Percentiles rank a stretch among this genome's conserved stretches.
These are phyloP conservation scores for Apiospora phragmitis DNA, from an alignment of 2,329 filamentous ascomycete species.

Conservation along the genomic window DNA sequence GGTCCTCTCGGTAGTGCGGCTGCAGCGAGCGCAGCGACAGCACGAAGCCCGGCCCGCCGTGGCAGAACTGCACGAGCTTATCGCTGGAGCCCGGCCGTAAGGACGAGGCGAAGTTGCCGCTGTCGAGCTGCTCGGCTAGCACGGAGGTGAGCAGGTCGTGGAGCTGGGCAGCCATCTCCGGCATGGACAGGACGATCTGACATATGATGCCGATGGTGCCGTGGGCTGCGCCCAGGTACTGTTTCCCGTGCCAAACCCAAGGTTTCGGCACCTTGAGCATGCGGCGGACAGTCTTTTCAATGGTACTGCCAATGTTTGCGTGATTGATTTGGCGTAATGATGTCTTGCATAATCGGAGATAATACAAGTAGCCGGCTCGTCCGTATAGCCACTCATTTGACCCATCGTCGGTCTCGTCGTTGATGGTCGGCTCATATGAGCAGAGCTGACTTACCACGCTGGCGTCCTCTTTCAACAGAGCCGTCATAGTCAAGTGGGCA, in stretches of 20 bases:
- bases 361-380: constrained; percentile 66
- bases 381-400: constrained; percentile 67
- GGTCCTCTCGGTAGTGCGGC: constrained; percentile 55
- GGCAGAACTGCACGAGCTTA: constrained; percentile 63
- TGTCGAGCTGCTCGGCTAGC: constrained; percentile 58
- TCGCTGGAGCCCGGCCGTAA: constrained; percentile 36
- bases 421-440: constrained; percentile 42
- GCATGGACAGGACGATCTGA: constrained; percentile 63
- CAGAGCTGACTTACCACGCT: constrained; percentile 41
- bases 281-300: constrained; percentile 56
- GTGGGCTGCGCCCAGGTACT: constrained; percentile 66
- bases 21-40: constrained; percentile 57
- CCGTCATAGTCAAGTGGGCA: constrained; percentile 45
- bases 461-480: constrained; percentile 41
- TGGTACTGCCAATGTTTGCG: constrained; percentile 51
- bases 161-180: constrained; percentile 53
- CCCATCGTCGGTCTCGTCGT: constrained; percentile 43
- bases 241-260: constrained; percentile 66
- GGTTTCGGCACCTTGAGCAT: constrained; percentile 53
- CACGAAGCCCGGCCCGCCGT: constrained; percentile 65
- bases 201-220: constrained; percentile 70
- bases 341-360: constrained; percentile 60
- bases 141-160: constrained; percentile 54
- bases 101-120: constrained; percentile 64
- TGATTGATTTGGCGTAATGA: constrained; percentile 40